Evolutionary conservation across 208 protist species (phyloP), one percentile per base, ranked within the genome.

Genomic region (Trypanosoma mega): DNA sequence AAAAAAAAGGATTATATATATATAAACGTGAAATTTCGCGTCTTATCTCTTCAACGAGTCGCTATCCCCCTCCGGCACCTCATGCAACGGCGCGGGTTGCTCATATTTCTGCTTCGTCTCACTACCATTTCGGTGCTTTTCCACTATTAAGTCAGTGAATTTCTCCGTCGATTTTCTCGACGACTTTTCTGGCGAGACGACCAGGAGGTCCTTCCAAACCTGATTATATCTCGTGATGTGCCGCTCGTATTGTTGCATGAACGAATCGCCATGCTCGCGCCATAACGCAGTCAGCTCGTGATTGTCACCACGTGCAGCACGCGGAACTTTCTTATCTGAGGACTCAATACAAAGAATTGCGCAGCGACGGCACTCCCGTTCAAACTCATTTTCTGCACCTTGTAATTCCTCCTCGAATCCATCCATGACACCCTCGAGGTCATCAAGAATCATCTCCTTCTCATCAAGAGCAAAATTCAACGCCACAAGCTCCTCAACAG

Each of bases 401-500:
- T 36, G 39, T 5, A 71, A 30, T 26, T 61, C 37, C 23, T 26
- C 7, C 51, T 85, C 77, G 2, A 61, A 29, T 7, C 27, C 33
- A 5, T 50, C 59, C 20, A 83, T 60, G 6, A 63, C 51, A 3
- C 33, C 14, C 44, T 89, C 82, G 41, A 85, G 29, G 16, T 69
- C 56, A 26, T 70, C 55, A 9, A 88, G 65, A n/a, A 78, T 76
- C 1, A 45, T 43, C 21, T 78, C 72, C 58, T 82, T 76, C 48
- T 88, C 60, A 36, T 61, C 36, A 24, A 79, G 56, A 34, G 72
- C 48, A 47, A 76, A 89, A 37, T 66, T 50, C 44, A 76, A 76
- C 5, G 74, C 83, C 12, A 85, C 67, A 34, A 90, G 77, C 26
- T 73, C 59, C 54, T 90, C 79, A 5, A 82, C 54, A 36, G 82